These are phyloP conservation scores for Laetiporus sulphureus DNA, from an alignment of 1,284 basidiomycete species.

Conservation along the genomic window DNA sequence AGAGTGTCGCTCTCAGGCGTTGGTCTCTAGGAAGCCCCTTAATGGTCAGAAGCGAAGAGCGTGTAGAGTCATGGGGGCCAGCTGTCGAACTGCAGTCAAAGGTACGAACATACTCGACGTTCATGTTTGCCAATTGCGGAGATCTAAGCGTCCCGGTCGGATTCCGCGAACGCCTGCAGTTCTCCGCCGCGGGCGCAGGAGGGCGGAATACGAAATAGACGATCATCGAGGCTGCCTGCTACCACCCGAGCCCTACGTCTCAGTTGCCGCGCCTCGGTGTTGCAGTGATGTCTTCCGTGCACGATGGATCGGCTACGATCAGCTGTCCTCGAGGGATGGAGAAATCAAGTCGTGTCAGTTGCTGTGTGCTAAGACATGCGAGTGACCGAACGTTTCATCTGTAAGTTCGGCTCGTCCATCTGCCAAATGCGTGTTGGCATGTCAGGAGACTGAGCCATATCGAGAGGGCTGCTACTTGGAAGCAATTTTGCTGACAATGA, in stretches of 20 bases:
- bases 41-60: too few species aligned
- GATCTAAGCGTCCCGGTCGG: constrained; percentile 1
- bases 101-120: too few species aligned
- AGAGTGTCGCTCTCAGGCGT: too few species aligned
- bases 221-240: neutral
- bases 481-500: constrained; percentile 13
- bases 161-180: constrained; percentile 7
- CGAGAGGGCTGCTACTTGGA: constrained; percentile 4
- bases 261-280: too few species aligned
- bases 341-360: too few species aligned
- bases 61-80: too few species aligned
- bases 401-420: too few species aligned
- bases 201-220: neutral
- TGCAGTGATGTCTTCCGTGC: neutral
- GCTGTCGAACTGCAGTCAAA: too few species aligned
- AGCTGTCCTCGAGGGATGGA: too few species aligned
- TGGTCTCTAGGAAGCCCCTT: too few species aligned
- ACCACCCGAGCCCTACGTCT: neutral
- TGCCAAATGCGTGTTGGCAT: constrained; percentile 1
- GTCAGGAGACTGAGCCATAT: constrained; percentile 6
- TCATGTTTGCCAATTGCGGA: constrained; percentile 3
- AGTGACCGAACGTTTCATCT: too few species aligned
- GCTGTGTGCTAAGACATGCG: too few species aligned
- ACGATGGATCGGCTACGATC: neutral
- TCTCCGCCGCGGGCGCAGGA: constrained; percentile 2